Conservation (phyloP, 192 early-diverging fungal species). For the Phlyctochytrium bullatum region DNA sequence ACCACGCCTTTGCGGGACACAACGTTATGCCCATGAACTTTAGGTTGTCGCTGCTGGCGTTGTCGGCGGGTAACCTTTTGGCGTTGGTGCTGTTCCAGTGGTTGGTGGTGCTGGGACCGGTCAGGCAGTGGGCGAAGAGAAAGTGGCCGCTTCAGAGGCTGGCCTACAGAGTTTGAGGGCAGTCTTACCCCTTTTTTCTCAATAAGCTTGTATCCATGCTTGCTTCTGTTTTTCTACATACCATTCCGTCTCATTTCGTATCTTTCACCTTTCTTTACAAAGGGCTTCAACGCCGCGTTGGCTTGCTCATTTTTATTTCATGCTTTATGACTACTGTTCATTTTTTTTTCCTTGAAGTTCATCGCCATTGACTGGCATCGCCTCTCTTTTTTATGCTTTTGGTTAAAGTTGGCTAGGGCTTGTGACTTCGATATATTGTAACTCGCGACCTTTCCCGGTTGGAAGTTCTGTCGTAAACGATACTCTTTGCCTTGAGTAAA, state of each 20-base stretch:
- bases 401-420: too few relatives aligned
- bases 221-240: background rate
- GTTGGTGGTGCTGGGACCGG: conserved; percentile 33
- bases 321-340: too few relatives aligned
- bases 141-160: conserved; percentile 14
- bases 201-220: background rate
- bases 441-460: too few relatives aligned
- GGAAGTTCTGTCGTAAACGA: too few relatives aligned
- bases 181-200: background rate
- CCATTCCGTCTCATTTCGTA: background rate
- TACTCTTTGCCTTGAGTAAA: too few relatives aligned
- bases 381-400: too few relatives aligned
- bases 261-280: background rate
- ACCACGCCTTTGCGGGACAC: conserved; percentile 67
- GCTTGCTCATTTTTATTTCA: background rate
- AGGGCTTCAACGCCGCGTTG: too few relatives aligned
- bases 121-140: conserved; percentile 30
- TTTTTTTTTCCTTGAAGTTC: background rate
- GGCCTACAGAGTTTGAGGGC: conserved; percentile 11
- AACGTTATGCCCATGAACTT: conserved; percentile 68
- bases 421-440: too few relatives aligned
- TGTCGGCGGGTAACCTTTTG: conserved; percentile 28
- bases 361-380: too few relatives aligned
- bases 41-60: conserved; percentile 56
- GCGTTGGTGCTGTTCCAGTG: conserved; percentile 31